phyloP scores from a whole-genome alignment of 371 early-diverging fungal species.

The Haplosporangium sp. region DNA sequence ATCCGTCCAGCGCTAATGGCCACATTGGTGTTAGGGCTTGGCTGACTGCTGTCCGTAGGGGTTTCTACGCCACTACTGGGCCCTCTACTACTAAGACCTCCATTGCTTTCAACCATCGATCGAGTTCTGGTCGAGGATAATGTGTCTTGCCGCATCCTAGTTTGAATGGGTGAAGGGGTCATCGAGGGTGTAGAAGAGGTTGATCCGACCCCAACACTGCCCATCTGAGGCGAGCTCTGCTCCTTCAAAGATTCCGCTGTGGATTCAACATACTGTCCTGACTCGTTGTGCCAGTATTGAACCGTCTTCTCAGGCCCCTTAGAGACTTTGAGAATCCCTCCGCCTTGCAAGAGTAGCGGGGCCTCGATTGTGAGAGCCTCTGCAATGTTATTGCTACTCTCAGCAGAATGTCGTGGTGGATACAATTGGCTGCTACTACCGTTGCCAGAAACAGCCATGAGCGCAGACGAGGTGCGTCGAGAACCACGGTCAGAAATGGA shows the following conservation, averaged over 20 bases:
- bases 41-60: conserved; percentile 8
- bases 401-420: conserved; percentile 32
- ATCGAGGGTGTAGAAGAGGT: conserved; percentile 1
- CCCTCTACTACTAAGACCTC: conserved; percentile 3
- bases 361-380: conserved; percentile 33
- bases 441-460: conserved; percentile 8
- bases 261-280: conserved; percentile 31
- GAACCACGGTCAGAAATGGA: conserved; percentile 32
- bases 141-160: background rate
- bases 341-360: conserved; percentile 33
- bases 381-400: conserved; percentile 35
- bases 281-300: conserved; percentile 34
- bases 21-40: conserved; percentile 18
- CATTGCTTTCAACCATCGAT: conserved; percentile 8
- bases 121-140: conserved; percentile 9
- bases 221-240: conserved; percentile 2
- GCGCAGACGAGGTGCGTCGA: conserved; percentile 12
- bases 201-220: background rate
- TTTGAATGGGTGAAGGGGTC: conserved; percentile 10
- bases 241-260: conserved; percentile 34
- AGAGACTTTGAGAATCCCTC: conserved; percentile 43
- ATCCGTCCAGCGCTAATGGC: conserved; percentile 42
- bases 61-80: conserved; percentile 28
- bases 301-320: conserved; percentile 45
- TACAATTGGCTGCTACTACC: conserved; percentile 17